Evolutionary conservation across 768 basidiomycete genomes (phyloP), one percentile per base, ranked within the genome.

Genomic region (Phylloporus scabripes): DNA sequence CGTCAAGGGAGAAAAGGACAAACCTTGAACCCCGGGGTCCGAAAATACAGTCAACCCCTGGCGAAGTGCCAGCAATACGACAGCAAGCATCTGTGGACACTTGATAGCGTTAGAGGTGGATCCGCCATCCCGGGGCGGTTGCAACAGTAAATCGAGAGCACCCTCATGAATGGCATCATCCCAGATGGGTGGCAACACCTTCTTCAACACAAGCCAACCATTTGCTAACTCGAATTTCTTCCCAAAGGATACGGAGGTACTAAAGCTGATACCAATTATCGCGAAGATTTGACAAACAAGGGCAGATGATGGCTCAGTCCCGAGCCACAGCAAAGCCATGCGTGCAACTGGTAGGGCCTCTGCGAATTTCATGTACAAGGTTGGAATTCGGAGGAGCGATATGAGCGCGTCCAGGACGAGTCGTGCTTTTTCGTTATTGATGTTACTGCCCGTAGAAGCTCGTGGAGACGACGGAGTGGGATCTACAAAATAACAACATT

Each of bases 151-250:
- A 51, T 85, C 80, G 53, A 92, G 82, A 10, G 83, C 80, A 18
- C 79, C 79, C 21, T 72, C 72, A 50, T 90, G 84, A 12, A 93
- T 81, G 15, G 65, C 72, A 7, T 69, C 62, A 54, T 85, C 76
- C 93, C 93, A 95, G 39, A 74, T 71, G 18, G 64, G 57, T 0
- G 91, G 87, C 17, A 94, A 59, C 23, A 85, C 77, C 4, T 74
- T 74, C 61, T 82, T 85, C 31, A 95, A 62, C 2, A 86, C 73
- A 40, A 74, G 81, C 86, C 92, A 95, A 8, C 93, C 93, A 45
- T 83, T 84, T 32, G 88, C 82, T 1, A 87, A 70, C 62, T 94
- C 92, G 56, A 95, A 92, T 57, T 88, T 92, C 48, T 85, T 74
- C 40, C 71, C 76, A 69, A 93, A 96, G 2, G 82, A 77, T 9